phyloP scores from a whole-genome alignment of 768 basidiomycete species.

The Agaricus subrufescens region DNA sequence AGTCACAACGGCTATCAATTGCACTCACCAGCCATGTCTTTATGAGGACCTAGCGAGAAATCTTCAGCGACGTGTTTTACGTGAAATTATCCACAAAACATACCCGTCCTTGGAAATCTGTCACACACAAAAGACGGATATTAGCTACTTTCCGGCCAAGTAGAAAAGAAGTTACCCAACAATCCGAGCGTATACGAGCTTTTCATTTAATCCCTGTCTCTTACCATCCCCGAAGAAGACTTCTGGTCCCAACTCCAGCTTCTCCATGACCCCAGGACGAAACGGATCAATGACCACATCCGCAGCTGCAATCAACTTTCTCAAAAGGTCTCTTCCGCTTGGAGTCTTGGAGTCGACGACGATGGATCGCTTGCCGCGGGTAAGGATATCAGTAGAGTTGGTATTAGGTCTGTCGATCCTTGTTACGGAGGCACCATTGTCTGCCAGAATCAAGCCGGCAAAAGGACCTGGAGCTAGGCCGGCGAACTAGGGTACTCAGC shows the following conservation, averaged over 20 bases:
- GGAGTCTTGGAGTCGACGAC: constrained; percentile 60
- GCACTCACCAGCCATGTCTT: constrained; percentile 68
- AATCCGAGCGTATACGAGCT: constrained; percentile 69
- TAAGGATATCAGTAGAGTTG: constrained; percentile 42
- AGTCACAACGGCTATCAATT: not conserved
- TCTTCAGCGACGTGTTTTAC: not conserved
- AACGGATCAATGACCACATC: constrained; percentile 84
- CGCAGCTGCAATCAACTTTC: constrained; percentile 56
- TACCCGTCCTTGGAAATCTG: constrained; percentile 64
- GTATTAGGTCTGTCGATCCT: constrained; percentile 62
- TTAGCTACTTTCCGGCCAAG: not conserved
- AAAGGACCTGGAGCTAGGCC: constrained; percentile 83
- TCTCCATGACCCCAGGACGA: constrained; percentile 78
- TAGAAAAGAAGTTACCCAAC: constrained; percentile 43
- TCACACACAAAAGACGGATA: not conserved
- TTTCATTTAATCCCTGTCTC: constrained; percentile 50
- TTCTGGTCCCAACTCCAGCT: constrained; percentile 70
- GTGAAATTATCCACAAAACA: not conserved
- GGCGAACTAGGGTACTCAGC: constrained; percentile 49
- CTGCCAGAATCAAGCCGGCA: constrained; percentile 71
- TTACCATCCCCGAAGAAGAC: constrained; percentile 53
- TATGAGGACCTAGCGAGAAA: constrained; percentile 49
- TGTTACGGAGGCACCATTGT: constrained; percentile 73
- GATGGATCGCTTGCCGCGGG: constrained; percentile 74
- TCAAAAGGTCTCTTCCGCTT: constrained; percentile 50